Evolutionary conservation across 2,329 filamentous ascomycete species (phyloP).

Genomic region (Pseudonectria buxi): DNA sequence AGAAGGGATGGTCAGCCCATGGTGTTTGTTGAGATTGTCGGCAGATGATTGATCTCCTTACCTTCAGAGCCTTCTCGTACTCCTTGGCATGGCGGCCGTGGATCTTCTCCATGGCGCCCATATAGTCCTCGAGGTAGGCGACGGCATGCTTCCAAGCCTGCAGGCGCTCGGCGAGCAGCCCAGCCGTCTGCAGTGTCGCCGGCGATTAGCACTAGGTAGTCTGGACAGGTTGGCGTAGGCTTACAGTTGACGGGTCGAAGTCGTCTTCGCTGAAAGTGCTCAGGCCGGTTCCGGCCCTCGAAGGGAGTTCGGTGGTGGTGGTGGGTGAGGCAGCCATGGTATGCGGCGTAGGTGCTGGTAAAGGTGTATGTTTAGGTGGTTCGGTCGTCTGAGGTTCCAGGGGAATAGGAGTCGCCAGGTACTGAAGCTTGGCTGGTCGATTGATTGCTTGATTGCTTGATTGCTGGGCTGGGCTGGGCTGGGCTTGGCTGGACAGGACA

Average conservation of each 20-base stretch:
- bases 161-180: constrained; percentile 76
- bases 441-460: too few relatives aligned
- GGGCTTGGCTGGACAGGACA: too few relatives aligned
- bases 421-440: too few relatives aligned
- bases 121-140: constrained; percentile 84
- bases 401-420: too few relatives aligned
- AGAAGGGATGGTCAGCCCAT: constrained; percentile 4
- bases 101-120: constrained; percentile 76
- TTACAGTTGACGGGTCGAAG: constrained; percentile 50
- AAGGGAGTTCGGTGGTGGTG: constrained; percentile 32
- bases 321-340: constrained; percentile 24
- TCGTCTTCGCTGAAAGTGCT: constrained; percentile 50
- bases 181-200: constrained; percentile 53
- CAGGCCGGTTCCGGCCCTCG: constrained; percentile 40
- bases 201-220: background rate
- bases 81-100: constrained; percentile 84
- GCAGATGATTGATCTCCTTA: constrained; percentile 6
- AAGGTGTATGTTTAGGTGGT: background rate
- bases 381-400: too few relatives aligned
- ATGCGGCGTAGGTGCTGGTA: constrained; percentile 1
- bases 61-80: constrained; percentile 91
- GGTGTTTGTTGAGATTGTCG: too few relatives aligned
- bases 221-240: constrained; percentile 11
- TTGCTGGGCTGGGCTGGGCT: too few relatives aligned
- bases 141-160: constrained; percentile 95